Base-by-base conservation (phyloP, 345 rosid genomes). In the Clausena lansium region DNA sequence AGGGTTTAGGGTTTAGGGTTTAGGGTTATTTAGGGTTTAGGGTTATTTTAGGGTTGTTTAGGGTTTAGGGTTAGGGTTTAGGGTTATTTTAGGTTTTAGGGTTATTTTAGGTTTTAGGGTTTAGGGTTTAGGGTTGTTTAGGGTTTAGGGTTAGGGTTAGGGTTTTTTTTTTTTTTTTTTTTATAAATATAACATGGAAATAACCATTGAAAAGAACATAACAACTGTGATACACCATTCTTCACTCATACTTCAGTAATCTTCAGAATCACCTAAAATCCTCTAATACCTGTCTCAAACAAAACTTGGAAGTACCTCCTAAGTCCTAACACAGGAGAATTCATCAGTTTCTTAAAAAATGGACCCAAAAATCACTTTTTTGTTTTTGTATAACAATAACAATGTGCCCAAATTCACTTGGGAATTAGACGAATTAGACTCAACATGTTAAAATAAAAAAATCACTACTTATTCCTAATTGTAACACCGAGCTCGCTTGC, bases 401-500 rank as follows among this genome's bases (percentile, higher is more conserved):
- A 73, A n/a, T n/a, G 65, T 27, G 11, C 67, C 77, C 77, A 74
- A 45, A 57, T n/a, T n/a, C 22, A 72, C 62, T 72, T 50, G 67
- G 61, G 54, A 58, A 24, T 58, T 36, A n/a, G n/a, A n/a, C n/a
- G n/a, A n/a, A n/a, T n/a, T n/a, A 50, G 25, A 38, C 14, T 70
- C n/a, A 15, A 36, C 13, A 33, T 1, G 50, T 58, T 64, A 33
- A 75, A n/a, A 27, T 7, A 19, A 30, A 32, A 65, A 22, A 39
- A 64, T 47, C 39, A 35, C 50, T 82, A 74, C 78, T 87, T 93
- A 32, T 88, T 75, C 88, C 86, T 91, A 77, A 94, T 81, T 64
- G 86, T 83, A 30, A 94, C 84, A 39, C 98, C 98, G 70, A 85
- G 86, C 86, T 90, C 93, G 75, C 99, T 95, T 7, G 99, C 98